A percentile compares a stretch with the other conserved stretches of the same genome.
phyloP scores from a whole-genome alignment of 495 filamentous ascomycete species.

The Talaromyces borbonicus region DNA sequence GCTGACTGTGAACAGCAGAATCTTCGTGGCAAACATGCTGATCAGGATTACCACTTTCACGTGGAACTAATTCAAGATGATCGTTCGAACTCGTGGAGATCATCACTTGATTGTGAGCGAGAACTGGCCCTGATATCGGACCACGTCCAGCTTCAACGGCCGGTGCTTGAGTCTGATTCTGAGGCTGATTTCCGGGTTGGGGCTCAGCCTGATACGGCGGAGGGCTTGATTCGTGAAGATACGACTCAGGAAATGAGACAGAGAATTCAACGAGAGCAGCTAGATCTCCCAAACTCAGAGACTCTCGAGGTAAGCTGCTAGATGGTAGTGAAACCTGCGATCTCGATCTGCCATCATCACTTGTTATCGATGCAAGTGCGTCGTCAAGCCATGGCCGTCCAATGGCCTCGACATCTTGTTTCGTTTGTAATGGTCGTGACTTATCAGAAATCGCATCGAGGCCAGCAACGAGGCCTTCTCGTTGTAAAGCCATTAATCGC shows the following conservation, averaged over 20 bases:
- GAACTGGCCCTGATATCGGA: too few species aligned
- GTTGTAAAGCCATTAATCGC: slow-evolving; percentile 27
- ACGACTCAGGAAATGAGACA: slow-evolving; percentile 6
- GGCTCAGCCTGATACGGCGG: slow-evolving; percentile 7
- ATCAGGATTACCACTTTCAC: too few species aligned
- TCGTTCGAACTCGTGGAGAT: too few species aligned
- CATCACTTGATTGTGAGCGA: too few species aligned
- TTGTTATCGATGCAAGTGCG: slow-evolving; percentile 8
- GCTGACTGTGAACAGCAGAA: neutral
- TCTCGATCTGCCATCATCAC: slow-evolving; percentile 4
- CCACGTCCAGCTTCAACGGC: neutral
- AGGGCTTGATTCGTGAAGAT: slow-evolving; percentile 3
- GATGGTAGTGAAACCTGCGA: neutral
- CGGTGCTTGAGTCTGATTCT: neutral
- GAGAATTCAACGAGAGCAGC: slow-evolving; percentile 9
- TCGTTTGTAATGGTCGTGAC: slow-evolving; percentile 18
- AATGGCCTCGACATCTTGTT: slow-evolving; percentile 31
- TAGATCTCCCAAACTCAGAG: slow-evolving; percentile 6
- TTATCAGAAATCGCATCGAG: neutral
- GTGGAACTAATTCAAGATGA: too few species aligned
- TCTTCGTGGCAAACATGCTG: neutral
- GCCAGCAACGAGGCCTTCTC: slow-evolving; percentile 21
- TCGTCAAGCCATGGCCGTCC: slow-evolving; percentile 32
- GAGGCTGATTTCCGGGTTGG: neutral
- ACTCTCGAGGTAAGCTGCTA: neutral